These are phyloP conservation scores for Nitzschia inconspicua DNA, from an alignment of 108 stramenopile species.

Conservation along the genomic window DNA sequence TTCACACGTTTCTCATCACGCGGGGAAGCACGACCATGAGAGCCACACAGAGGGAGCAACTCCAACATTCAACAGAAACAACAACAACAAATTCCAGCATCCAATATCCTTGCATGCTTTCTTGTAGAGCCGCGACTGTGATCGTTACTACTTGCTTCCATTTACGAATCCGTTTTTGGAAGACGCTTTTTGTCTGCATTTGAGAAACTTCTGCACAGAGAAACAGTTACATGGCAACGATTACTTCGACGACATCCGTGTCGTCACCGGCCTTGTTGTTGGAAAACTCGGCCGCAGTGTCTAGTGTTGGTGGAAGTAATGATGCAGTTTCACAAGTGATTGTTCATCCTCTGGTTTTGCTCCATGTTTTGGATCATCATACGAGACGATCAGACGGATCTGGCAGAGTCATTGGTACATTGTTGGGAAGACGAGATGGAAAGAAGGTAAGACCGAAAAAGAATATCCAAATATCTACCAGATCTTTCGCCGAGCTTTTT, in stretches of 20 bases:
- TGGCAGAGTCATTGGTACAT: slow-evolving; percentile 82
- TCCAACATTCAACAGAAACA: background rate
- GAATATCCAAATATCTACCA: background rate
- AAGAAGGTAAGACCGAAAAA: slow-evolving; percentile 35
- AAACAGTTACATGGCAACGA: slow-evolving; percentile 27
- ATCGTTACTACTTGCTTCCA: no score
- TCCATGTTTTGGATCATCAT: slow-evolving; percentile 86
- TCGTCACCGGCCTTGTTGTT: slow-evolving; percentile 45
- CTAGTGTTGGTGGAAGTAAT: no score
- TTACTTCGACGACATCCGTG: slow-evolving; percentile 13
- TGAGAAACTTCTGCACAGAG: background rate
- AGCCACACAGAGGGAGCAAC: background rate
- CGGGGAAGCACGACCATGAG: no score
- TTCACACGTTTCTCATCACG: no score
- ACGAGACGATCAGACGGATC: slow-evolving; percentile 69
- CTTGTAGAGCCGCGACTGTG: no score
- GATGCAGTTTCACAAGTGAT: slow-evolving; percentile 50
- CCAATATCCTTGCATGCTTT: no score
- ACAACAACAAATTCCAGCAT: background rate
- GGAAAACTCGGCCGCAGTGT: slow-evolving; percentile 23
- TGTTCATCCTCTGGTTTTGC: slow-evolving; percentile 80
- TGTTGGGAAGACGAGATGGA: slow-evolving; percentile 67
- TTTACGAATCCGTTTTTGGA: no score
- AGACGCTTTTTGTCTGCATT: background rate
- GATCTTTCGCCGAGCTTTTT: background rate